Base-by-base conservation (phyloP, 1,284 basidiomycete genomes). In the Cryptococcus jaspeensis region DNA sequence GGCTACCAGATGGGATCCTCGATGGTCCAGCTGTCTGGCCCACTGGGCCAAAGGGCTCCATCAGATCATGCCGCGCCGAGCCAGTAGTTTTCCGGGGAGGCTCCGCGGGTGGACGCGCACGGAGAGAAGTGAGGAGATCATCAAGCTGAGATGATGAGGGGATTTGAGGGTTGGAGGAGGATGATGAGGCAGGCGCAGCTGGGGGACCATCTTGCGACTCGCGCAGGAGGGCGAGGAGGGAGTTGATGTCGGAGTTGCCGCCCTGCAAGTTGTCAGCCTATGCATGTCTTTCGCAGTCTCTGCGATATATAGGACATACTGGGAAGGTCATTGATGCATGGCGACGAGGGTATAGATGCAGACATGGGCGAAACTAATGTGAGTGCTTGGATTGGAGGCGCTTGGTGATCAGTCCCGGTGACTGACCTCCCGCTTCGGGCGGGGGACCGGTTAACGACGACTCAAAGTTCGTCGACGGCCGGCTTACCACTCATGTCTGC, bases 61-160 rank as follows among this genome's bases (percentile, higher is more conserved):
- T 65, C 38, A 71, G 51, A n/a, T 53, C 49, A 20, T 56, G 50
- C 38, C 55, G 84, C 85, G 40, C 89, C 89, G 52, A 90, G 84
- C 13, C 82, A 71, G 48, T 83, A 82, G 15, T 15, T 36, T 38
- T 90, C 92, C 69, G 91, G 83, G 25, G 94, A 16, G 50, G 15
- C 25, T 37, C n/a, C 2, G 64, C 47, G 8, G 52, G 23, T 5
- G 49, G 60, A 32, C 38, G 58, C 45, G 38, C 51, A 32, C 55
- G 59, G 9, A 72, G 60, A 12, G 68, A 69, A 22, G 62, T 52
- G 25, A 70, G 59, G 8, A 72, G 64, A 42, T 68, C 67, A 44
- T 67, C 62, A 1, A 72, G 58, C 50, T 72, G 66, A 28, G 61
- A 44, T 42, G 63, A 56, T 1, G 62, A 61, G 23, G 69, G 69